Evolutionary conservation across 495 filamentous ascomycete genomes (phyloP), one percentile per base, ranked within the genome.

Genomic region (Penicillium nucicola): DNA sequence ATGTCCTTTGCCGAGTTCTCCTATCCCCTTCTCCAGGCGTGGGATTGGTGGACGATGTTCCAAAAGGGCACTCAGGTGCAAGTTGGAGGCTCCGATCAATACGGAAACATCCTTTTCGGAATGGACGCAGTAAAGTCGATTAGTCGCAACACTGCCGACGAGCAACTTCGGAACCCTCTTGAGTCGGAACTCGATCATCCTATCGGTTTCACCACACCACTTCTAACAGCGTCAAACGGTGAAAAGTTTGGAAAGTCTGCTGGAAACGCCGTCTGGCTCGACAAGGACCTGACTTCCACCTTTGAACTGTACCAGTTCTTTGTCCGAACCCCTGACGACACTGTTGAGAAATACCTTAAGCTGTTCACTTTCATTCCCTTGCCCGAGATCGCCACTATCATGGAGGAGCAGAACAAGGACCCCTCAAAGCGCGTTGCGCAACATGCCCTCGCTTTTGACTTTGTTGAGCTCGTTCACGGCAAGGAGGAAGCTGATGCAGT

Each of bases 271-370:
- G 71, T 99, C 17, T 97, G 93, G 93, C 81, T 99, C 2, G 90
- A 96, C 65, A 77, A 70, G 44, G 83, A 83, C 55, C 79, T 88
- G 78, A 96, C 92, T 1, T 83, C 79, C 18, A 68, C 82, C 0
- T 97, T 92, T 55, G 89, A 97, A 50, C 76, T 97, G 2, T 97
- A 97, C 66, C 82, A 87, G 78, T 97, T 89, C 75, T 93, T 97
- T 50, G 75, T 96, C 25, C 80, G 87, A n/a, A 86, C 84, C 0
- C 74, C 91, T 0, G 93, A 99, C 64, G 81, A 78, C 11, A 84
- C 88, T 25, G 81, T 96, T 0, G 85, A 86, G 66, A 78, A 77
- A 4, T 87, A 95, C 45, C 77, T 99, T 18, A 91, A 89, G 60
- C 81, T 95, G 28, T 92, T 99, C 62, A 97, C 95, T 0, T 96